Conservation (phyloP, 2,329 filamentous ascomycete genomes). For the Colletotrichum eremochloae region DNA sequence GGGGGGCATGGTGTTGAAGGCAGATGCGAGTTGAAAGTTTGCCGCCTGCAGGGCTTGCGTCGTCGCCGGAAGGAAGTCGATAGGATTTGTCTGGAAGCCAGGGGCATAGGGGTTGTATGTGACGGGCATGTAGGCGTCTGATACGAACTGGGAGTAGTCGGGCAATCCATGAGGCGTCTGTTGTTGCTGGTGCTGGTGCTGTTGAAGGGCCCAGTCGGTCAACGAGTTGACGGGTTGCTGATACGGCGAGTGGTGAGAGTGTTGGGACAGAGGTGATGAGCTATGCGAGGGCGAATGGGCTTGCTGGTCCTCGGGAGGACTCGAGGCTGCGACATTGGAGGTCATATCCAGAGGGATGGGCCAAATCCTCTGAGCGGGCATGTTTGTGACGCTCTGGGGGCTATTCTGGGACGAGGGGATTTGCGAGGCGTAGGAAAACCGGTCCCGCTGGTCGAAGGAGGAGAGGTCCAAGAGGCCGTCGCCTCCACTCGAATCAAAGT, state of each 20-base stretch:
- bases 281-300: conserved; percentile 60
- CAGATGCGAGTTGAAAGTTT: conserved; percentile 71
- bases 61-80: conserved; percentile 73
- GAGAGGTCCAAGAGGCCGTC: conserved; percentile 73
- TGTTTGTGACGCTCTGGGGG: conserved; percentile 44
- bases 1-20: conserved; percentile 70
- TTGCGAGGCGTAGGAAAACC: conserved; percentile 65
- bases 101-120: conserved; percentile 61
- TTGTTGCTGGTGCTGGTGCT: conserved; percentile 62
- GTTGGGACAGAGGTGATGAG: conserved; percentile 63
- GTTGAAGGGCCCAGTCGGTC: conserved; percentile 73
- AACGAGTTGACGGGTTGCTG: conserved; percentile 65
- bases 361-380: conserved; percentile 61
- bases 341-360: conserved; percentile 67
- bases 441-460: conserved; percentile 69
- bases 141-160: conserved; percentile 67
- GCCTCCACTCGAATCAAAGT: conserved; percentile 69
- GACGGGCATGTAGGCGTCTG: conserved; percentile 59
- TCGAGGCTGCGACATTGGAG: conserved; percentile 59
- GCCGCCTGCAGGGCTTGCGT: conserved; percentile 75
- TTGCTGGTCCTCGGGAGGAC: conserved; percentile 62
- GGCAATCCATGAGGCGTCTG: conserved; percentile 51
- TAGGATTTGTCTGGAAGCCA: conserved; percentile 66
- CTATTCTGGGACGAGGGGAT: conserved; percentile 46
- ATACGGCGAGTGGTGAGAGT: conserved; percentile 67